Percentiles rank a stretch among this genome's conserved stretches.
These are phyloP conservation scores for Anthostomella pinea DNA, from an alignment of 2,329 filamentous ascomycete species.

Conservation along the genomic window DNA sequence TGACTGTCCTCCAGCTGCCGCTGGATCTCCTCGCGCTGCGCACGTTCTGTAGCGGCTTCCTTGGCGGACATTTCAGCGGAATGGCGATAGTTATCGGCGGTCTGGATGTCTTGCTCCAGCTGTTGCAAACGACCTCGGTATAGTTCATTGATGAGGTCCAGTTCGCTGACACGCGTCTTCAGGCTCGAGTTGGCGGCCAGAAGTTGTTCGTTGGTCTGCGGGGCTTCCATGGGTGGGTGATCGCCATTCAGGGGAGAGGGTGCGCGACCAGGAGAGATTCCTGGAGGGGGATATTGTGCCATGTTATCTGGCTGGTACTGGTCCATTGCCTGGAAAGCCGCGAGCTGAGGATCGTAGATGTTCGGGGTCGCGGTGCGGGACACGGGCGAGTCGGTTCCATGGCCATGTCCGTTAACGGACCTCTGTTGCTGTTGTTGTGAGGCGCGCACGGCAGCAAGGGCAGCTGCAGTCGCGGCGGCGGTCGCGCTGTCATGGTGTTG, in stretches of 20 bases:
- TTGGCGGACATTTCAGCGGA: conserved; percentile 51
- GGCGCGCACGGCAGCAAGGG: conserved; percentile 49
- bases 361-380: conserved; percentile 77
- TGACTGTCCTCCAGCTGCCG: conserved; percentile 73
- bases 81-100: conserved; percentile 50
- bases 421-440: conserved; percentile 68
- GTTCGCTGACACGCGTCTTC: conserved; percentile 92
- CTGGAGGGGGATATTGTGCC: conserved; percentile 48
- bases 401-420: conserved; percentile 69
- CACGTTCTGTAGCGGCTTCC: conserved; percentile 55
- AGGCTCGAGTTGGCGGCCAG: conserved; percentile 77
- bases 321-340: conserved; percentile 77
- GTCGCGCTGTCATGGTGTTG: conserved; percentile 50
- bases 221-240: conserved; percentile 63
- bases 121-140: conserved; percentile 75
- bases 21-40: conserved; percentile 49
- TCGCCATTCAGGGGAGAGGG: conserved; percentile 53
- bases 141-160: conserved; percentile 90
- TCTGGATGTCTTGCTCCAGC: conserved; percentile 73
- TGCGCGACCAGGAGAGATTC: conserved; percentile 51
- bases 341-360: conserved; percentile 70
- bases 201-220: conserved; percentile 77
- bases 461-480: conserved; percentile 56
- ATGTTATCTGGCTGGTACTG: conserved; percentile 59
- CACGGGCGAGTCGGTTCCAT: conserved; percentile 74